phyloP scores from a whole-genome alignment of 768 basidiomycete species.

The Leccinum olivaceopallidum region DNA sequence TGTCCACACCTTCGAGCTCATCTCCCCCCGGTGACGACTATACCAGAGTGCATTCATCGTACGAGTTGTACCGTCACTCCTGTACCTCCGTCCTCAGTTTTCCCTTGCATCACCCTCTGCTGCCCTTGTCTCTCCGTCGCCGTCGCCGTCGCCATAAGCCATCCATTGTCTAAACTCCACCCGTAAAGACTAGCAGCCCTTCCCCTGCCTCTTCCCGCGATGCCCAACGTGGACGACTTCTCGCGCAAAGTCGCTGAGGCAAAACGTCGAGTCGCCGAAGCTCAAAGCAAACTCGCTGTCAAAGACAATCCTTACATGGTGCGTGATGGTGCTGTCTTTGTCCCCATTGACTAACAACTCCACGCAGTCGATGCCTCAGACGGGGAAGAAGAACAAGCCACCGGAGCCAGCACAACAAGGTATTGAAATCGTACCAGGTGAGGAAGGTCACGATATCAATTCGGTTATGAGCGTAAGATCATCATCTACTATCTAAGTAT shows the following conservation, averaged over 20 bases:
- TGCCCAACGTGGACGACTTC: constrained; percentile 59
- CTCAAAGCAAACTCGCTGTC: constrained; percentile 70
- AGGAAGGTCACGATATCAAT: too few relatives aligned
- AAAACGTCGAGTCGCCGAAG: constrained; percentile 79
- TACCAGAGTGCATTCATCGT: too few relatives aligned
- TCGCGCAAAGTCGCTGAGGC: constrained; percentile 80
- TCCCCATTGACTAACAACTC: constrained; percentile 1
- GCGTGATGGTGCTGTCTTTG: constrained; percentile 20
- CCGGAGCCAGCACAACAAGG: constrained; percentile 71
- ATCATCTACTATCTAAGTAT: too few relatives aligned
- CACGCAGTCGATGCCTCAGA: constrained; percentile 52
- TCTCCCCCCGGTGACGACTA: too few relatives aligned
- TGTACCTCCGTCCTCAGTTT: too few relatives aligned
- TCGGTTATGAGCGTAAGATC: too few relatives aligned
- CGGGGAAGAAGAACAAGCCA: constrained; percentile 52
- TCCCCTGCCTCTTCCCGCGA: constrained; percentile 43
- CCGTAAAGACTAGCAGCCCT: constrained; percentile 28
- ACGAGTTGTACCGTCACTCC: too few relatives aligned
- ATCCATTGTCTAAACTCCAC: constrained; percentile 23
- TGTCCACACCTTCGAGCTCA: too few relatives aligned
- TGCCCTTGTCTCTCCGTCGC: too few relatives aligned
- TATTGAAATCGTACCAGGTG: too few relatives aligned
- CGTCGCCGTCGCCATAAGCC: constrained; percentile 28
- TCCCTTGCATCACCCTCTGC: too few relatives aligned
- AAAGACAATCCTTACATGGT: constrained; percentile 92